phyloP scores from a whole-genome alignment of 192 early-diverging fungal genomes.

The Haplosporangium gracile region DNA sequence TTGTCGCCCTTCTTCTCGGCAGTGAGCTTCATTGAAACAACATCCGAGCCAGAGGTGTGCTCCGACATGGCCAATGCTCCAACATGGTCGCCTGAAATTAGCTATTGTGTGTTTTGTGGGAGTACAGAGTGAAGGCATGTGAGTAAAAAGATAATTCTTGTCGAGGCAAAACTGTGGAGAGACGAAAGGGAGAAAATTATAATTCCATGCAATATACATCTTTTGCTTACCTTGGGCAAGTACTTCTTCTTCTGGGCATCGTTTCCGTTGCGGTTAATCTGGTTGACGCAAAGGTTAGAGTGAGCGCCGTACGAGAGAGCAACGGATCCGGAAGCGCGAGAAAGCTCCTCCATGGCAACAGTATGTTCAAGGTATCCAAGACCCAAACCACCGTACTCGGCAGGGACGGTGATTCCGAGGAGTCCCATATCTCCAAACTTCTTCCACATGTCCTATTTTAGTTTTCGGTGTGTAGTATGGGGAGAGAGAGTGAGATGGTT shows the following conservation, averaged over 20 bases:
- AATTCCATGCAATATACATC: background rate
- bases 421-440: constrained; percentile 97
- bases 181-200: no score
- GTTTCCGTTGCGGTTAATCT: constrained; percentile 93
- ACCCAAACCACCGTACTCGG: constrained; percentile 89
- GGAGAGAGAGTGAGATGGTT: background rate
- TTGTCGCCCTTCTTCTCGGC: constrained; percentile 88
- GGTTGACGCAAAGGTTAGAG: constrained; percentile 98
- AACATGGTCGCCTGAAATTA: constrained; percentile 89
- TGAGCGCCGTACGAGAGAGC: constrained; percentile 96
- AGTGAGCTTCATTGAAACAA: constrained; percentile 88
- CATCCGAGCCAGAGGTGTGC: constrained; percentile 90
- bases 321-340: constrained; percentile 88
- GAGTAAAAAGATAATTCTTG: background rate
- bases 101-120: constrained; percentile 20
- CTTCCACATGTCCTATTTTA: constrained; percentile 91
- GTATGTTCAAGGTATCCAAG: constrained; percentile 94
- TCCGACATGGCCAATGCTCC: constrained; percentile 98
- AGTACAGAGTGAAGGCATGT: background rate
- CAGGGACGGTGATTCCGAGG: constrained; percentile 90
- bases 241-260: constrained; percentile 91
- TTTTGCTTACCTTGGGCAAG: constrained; percentile 74
- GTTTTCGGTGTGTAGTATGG: background rate
- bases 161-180: background rate
- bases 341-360: constrained; percentile 94